Percentiles rank a stretch among this genome's conserved stretches.
phyloP scores from a whole-genome alignment of 208 protist genomes.

The Trypanosoma lewisi region DNA sequence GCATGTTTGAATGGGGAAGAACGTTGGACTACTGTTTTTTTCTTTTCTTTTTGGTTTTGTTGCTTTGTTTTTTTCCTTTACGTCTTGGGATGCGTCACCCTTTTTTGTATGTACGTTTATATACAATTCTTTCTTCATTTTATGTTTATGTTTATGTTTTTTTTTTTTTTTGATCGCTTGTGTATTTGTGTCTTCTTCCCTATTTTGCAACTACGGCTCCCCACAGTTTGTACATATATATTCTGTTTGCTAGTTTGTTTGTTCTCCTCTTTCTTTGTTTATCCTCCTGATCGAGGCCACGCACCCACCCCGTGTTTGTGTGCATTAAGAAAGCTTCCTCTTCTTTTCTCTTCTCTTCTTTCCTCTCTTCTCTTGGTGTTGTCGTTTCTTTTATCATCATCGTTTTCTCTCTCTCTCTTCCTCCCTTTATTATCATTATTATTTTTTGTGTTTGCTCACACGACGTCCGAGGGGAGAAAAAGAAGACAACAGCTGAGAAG shows the following conservation, averaged over 20 bases:
- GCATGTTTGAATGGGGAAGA: not conserved
- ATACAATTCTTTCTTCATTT: not conserved
- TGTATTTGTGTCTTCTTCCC: too few species aligned
- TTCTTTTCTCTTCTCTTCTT: not conserved
- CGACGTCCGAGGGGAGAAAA: too few species aligned
- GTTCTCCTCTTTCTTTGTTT: too few species aligned
- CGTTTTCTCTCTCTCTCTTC: not conserved
- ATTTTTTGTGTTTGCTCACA: too few species aligned
- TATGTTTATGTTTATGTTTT: not conserved
- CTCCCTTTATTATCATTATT: too few species aligned
- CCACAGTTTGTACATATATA: constrained; percentile 1
- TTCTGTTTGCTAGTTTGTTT: constrained; percentile 13
- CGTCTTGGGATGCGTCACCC: not conserved
- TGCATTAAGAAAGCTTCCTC: not conserved
- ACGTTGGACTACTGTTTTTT: not conserved
- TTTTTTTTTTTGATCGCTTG: constrained; percentile 1
- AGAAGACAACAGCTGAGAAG: too few species aligned
- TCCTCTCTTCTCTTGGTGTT: constrained; percentile 8
- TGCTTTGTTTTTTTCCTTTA: not conserved
- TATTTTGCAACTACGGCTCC: not conserved
- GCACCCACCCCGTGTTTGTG: too few species aligned
- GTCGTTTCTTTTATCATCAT: not conserved
- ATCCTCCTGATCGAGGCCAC: too few species aligned
- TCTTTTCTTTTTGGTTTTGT: constrained; percentile 1
- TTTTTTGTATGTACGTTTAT: not conserved